Base-by-base conservation (phyloP, 2,329 filamentous ascomycete species). In the Pseudomassariella vexata region DNA sequence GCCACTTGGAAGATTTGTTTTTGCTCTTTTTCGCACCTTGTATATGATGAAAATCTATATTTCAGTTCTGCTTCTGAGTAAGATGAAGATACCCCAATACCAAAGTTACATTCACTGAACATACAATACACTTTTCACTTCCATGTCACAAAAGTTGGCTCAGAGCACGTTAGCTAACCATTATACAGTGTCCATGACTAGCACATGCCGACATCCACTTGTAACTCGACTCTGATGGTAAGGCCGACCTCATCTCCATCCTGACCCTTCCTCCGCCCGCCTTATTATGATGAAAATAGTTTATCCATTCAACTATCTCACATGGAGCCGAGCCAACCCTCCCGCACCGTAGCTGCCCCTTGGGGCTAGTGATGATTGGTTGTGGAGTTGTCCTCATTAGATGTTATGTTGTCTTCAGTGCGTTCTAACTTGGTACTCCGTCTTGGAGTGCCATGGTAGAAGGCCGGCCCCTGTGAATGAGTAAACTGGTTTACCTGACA, bases 241-340 rank as follows among this genome's bases (percentile, higher is more conserved):
- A 28, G 32, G 25, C 4, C 11, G 12, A n/a, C 25, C 15, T 5
- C 24, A 11, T 12, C 20, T 20, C 39, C 41, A n/a, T n/a, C n/a
- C n/a, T n/a, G n/a, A n/a, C n/a, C 39, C 4, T 27, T 34, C 19
- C 9, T 19, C 18, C 17, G 20, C 10, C 25, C 20, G 29, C 36
- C 19, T 21, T 39, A 32, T 53, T 44, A 61, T 74, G 72, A 76
- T 76, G 72, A 76, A 62, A 68, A 69, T 56, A 78, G 79, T 77
- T 77, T 79, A 82, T 83, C 79, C 79, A 83, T 83, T 83, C 79
- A 73, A 80, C 76, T 70, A 82, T 67, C 57, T 70, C 71, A 67
- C 71, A 60, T 39, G 62, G 63, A 56, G 66, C 79, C 80, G 67
- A 82, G 78, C 74, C 73, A n/a, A 77, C 74, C 65, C 82, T 85